Base-by-base conservation (phyloP, 2,329 filamentous ascomycete genomes). In the Juglanconis juglandina region DNA sequence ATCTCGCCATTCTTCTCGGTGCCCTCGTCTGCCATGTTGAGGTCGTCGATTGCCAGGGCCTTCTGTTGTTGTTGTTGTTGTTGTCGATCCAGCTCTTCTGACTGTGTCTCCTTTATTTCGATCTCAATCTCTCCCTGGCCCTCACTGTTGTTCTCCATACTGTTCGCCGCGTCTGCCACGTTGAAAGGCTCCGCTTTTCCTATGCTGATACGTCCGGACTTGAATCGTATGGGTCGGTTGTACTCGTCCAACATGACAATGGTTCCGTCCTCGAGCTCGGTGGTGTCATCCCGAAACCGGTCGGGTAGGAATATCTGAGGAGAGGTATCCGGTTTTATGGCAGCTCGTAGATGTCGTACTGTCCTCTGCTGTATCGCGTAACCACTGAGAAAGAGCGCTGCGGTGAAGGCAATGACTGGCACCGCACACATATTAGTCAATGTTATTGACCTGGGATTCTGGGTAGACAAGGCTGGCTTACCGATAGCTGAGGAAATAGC, bases 361-460 rank as follows among this genome's bases (percentile, higher is more conserved):
- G 92, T 95, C 68, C 91, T 86, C 74, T 97, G 93, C 70, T 97
- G 93, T 56, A 96, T 82, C 3, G 87, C 84, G 73, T 96, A 96
- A 68, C 93, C 93, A 55, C 90, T 92, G 37, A 96, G 80, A 73
- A 97, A 97, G 33, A 97, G 86, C 4, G 92, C 84, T 42, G 87
- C 74, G 3, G 92, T 96, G 75, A 91, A 96, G 33, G 90, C 72
- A 64, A 91, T 77, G 61, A 96, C 89, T 88, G 61, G 35, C 14
- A 37, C 42, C 17, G 59, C 47, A 57, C 65, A 53, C 64, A 62
- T 35, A 47, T 50, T 30, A 48, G 53, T 37, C 30, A 9, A 11
- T 47, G 47, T 61, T 62, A 14, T 9, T 33, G 34, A 30, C 4
- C 39, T 53, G 10, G 48, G 60, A 32, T 56, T 63, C 32, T 1